These are phyloP conservation scores for Apiotrichum brassicae DNA, from an alignment of 1,284 basidiomycete genomes.

Conservation along the genomic window DNA sequence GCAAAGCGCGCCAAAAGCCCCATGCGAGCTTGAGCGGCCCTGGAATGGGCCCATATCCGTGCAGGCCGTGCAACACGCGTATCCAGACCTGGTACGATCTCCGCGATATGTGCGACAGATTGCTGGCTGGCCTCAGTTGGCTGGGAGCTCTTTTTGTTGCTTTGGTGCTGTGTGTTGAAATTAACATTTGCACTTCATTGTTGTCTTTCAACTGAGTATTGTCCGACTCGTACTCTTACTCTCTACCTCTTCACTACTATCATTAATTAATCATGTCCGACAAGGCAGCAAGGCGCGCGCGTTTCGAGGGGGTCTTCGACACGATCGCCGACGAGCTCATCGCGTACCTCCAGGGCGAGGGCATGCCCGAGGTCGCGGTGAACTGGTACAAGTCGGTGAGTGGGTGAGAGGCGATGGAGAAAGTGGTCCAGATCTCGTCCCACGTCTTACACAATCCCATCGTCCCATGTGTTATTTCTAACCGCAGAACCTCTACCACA, in stretches of 20 bases:
- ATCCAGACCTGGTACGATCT: no score
- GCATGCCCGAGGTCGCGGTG: slow-evolving; percentile 74
- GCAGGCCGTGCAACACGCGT: no score
- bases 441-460: no score
- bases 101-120: no score
- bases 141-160: no score
- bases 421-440: no score
- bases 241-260: not conserved
- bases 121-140: no score
- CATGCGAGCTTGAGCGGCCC: no score
- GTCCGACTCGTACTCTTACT: not conserved
- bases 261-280: slow-evolving; percentile 1
- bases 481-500: slow-evolving; percentile 78
- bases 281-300: slow-evolving; percentile 30
- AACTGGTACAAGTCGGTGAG: slow-evolving; percentile 72
- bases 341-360: slow-evolving; percentile 58
- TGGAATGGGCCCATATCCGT: no score
- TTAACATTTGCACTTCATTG: not conserved
- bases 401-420: not conserved
- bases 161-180: no score
- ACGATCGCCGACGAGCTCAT: slow-evolving; percentile 55
- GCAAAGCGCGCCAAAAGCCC: no score
- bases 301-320: slow-evolving; percentile 51
- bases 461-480: not conserved
- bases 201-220: not conserved